A percentile compares a stretch with the other conserved stretches of the same genome.
These are phyloP conservation scores for Paramecium tetraurelia DNA, from an alignment of 73 alveolate genomes.

Conservation along the genomic window DNA sequence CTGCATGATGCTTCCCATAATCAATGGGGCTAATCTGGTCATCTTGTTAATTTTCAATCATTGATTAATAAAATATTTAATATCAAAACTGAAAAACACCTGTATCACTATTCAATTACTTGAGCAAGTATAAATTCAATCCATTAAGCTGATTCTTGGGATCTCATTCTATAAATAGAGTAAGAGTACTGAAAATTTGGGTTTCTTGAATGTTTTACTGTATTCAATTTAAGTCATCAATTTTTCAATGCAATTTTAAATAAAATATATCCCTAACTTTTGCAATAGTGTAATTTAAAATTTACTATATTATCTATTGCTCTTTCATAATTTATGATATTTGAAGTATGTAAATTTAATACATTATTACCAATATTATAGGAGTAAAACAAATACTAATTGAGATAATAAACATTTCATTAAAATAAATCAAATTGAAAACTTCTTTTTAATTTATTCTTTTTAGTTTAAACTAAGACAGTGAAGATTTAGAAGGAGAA, in stretches of 20 bases:
- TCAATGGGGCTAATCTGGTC: not conserved
- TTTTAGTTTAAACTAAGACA: not conserved
- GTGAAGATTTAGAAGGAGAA: not conserved
- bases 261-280: not conserved
- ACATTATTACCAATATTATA: not conserved
- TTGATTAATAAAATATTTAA: not conserved
- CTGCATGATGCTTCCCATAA: not conserved
- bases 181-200: not conserved
- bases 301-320: too few species aligned
- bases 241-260: not conserved
- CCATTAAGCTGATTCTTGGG: not conserved
- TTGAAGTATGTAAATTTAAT: not conserved
- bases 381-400: not conserved
- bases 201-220: not conserved
- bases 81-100: not conserved
- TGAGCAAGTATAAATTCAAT: not conserved
- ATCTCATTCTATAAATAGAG: not conserved
- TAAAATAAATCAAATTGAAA: too few species aligned
- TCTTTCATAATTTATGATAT: not conserved
- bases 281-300: not conserved
- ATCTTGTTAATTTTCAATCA: not conserved
- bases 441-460: not conserved
- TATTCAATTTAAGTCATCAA: not conserved
- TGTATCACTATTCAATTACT: not conserved
- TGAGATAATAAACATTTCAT: not conserved